These are phyloP conservation scores for Deuterostichococcus epilithicus DNA, from an alignment of 139 green algal genomes.

Conservation along the genomic window DNA sequence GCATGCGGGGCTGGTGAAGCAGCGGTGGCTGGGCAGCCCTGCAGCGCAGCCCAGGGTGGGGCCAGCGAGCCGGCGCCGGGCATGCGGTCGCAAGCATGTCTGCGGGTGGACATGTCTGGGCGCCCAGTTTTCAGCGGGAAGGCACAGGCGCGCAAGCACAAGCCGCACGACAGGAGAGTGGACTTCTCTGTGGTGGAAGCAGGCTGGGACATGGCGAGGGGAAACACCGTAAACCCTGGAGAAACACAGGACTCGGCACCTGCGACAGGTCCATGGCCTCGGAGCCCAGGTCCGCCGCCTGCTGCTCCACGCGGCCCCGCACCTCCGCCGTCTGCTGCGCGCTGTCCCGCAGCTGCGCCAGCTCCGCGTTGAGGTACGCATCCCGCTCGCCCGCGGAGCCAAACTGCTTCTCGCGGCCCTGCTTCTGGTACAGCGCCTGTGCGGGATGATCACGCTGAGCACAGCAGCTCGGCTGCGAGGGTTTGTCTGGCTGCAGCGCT, in stretches of 20 bases:
- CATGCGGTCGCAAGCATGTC: too few species aligned
- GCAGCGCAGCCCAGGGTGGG: too few species aligned
- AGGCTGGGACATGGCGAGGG: neutral
- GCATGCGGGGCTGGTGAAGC: neutral
- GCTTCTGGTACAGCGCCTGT: slow-evolving; percentile 70
- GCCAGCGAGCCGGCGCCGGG: too few species aligned
- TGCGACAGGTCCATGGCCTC: slow-evolving; percentile 38
- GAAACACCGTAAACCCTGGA: too few species aligned
- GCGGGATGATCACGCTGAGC: neutral
- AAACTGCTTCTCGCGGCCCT: slow-evolving; percentile 66
- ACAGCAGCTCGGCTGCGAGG: too few species aligned
- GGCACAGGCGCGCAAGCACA: too few species aligned
- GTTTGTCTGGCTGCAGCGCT: too few species aligned
- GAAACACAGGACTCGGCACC: too few species aligned
- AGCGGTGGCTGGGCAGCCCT: neutral
- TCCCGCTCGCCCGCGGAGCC: slow-evolving; percentile 66
- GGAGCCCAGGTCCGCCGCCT: neutral
- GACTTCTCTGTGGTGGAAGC: too few species aligned
- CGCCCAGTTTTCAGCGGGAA: too few species aligned
- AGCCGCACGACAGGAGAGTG: too few species aligned
- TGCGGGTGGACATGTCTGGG: too few species aligned
- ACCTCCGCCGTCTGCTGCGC: slow-evolving; percentile 20
- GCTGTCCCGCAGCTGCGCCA: slow-evolving; percentile 32
- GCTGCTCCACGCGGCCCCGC: slow-evolving; percentile 16
- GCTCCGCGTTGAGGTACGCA: slow-evolving; percentile 56